A percentile compares a stretch with the other conserved stretches of the same genome.
Evolutionary conservation across 805 yeast genomes (phyloP).

Genomic region (Candida caryicola): DNA sequence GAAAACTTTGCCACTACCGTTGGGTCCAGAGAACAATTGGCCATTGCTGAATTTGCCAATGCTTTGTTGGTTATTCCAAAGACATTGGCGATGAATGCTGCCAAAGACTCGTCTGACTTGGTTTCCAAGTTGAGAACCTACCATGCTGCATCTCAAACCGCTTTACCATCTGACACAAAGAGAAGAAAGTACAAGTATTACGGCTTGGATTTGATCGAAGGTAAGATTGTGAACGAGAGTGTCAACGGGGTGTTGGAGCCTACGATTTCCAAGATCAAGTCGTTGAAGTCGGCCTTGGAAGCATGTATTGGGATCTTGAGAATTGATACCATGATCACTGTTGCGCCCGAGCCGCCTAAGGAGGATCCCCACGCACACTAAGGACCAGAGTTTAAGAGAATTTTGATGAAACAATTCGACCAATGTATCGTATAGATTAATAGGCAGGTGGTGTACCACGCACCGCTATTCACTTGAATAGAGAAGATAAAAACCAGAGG

Average conservation of each 20-base stretch:
- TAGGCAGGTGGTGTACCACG: no score
- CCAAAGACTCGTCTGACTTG: constrained; percentile 92
- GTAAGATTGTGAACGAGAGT: constrained; percentile 85
- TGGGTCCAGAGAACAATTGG: constrained; percentile 95
- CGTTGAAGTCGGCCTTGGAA: constrained; percentile 92
- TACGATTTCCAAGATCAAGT: constrained; percentile 85
- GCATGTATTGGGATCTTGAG: constrained; percentile 97
- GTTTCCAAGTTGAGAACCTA: constrained; percentile 94
- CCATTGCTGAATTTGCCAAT: constrained; percentile 94
- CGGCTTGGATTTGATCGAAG: constrained; percentile 88
- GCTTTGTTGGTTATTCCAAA: constrained; percentile 91
- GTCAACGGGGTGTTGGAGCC: constrained; percentile 92
- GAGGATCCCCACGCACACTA: constrained; percentile 90
- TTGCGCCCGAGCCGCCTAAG: constrained; percentile 90
- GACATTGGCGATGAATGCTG: constrained; percentile 95
- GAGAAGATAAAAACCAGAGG: no score
- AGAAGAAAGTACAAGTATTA: constrained; percentile 83
- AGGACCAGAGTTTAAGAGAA: no score
- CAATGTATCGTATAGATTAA: no score
- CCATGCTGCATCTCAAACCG: constrained; percentile 91
- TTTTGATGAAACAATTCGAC: no score
- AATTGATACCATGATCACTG: constrained; percentile 97
- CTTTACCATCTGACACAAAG: constrained; percentile 78
- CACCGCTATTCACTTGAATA: no score
- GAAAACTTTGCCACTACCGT: constrained; percentile 98